Base-by-base conservation (phyloP, 257 asterid genomes). In the Capsicum baccatum region DNA sequence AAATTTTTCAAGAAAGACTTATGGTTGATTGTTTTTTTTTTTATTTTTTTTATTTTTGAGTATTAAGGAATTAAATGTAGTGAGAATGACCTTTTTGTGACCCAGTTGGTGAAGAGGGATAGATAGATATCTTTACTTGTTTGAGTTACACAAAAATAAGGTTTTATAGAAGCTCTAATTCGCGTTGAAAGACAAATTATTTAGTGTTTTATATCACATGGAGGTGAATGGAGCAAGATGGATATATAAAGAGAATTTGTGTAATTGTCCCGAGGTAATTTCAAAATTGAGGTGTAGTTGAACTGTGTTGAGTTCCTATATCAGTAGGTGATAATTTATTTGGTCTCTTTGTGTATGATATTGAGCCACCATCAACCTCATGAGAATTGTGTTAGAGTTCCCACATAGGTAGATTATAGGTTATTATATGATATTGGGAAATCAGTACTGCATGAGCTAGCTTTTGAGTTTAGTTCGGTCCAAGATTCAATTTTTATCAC, bases 1-100 rank as follows among this genome's bases (percentile, higher is more conserved):
- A 17, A 73, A 11, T 48, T 48, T 71, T 47, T n/a, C 0, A 11
- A 39, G n/a, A 73, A 47, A 12, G 10, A 44, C 19, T 73, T 54
- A n/a, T 73, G 58, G 69, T 64, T 59, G 14, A 19, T 59, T 70
- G 56, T 54, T 44, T 78, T 69, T 71, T 35, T 79, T 52, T 50
- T 44, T 78, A 79, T 71, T 35, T 79, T 42, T 50, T 37, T 48
- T 26, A 1, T 26, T 26, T 50, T 6, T 47, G 39, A 71, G 79
- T 17, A 71, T 47, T 73, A n/a, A 54, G 80, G 58, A 13, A 73
- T 73, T 19, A 48, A 74, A 74, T 48, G 56, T 50, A 74, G 60
- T 50, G 60, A 50, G 10, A 21, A 4, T 74, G 50, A 48, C n/a
- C 35, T 39, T 39, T 39, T 39, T 39, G 3, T 39, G 33, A 39